Conservation (phyloP, 192 early-diverging fungal species). For the Helicostylum pulchrum region DNA sequence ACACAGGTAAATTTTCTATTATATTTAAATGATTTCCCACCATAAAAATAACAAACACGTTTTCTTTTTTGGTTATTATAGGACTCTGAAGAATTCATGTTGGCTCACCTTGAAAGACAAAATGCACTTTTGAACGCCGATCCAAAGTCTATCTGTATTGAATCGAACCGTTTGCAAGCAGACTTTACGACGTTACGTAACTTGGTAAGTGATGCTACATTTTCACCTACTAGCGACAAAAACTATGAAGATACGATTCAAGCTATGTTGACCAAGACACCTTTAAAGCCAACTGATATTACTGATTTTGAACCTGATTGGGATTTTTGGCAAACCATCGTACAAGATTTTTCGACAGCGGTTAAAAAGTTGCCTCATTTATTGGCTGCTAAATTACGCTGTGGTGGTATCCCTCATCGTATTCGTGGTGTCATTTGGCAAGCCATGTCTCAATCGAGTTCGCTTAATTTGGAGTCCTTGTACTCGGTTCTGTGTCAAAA, state of each 20-base stretch:
- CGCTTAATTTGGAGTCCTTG: slow-evolving; percentile 73
- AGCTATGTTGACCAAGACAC: slow-evolving; percentile 5
- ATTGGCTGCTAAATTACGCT: slow-evolving; percentile 67
- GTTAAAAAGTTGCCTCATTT: slow-evolving; percentile 64
- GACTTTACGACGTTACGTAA: slow-evolving; percentile 50
- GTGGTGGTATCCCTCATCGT: slow-evolving; percentile 73
- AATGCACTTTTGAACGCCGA: slow-evolving; percentile 56
- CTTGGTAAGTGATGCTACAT: slow-evolving; percentile 38
- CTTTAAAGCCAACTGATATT: background rate
- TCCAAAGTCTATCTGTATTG: slow-evolving; percentile 58
- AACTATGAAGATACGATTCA: slow-evolving; percentile 11
- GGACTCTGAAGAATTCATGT: slow-evolving; percentile 52
- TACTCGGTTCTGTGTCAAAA: slow-evolving; percentile 70
- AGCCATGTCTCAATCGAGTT: slow-evolving; percentile 81
- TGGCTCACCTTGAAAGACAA: slow-evolving; percentile 58
- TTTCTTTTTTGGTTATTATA: slow-evolving; percentile 18
- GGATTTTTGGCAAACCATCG: slow-evolving; percentile 85
- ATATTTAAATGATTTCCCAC: background rate
- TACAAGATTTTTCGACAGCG: slow-evolving; percentile 73
- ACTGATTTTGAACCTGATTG: slow-evolving; percentile 25
- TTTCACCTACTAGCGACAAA: slow-evolving; percentile 16
- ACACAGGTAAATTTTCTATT: slow-evolving; percentile 44
- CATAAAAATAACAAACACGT: background rate
- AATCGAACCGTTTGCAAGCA: slow-evolving; percentile 56
- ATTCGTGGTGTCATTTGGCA: slow-evolving; percentile 92